These are phyloP conservation scores for Verticillium klebahnii DNA, from an alignment of 2,329 filamentous ascomycete genomes.

Conservation along the genomic window DNA sequence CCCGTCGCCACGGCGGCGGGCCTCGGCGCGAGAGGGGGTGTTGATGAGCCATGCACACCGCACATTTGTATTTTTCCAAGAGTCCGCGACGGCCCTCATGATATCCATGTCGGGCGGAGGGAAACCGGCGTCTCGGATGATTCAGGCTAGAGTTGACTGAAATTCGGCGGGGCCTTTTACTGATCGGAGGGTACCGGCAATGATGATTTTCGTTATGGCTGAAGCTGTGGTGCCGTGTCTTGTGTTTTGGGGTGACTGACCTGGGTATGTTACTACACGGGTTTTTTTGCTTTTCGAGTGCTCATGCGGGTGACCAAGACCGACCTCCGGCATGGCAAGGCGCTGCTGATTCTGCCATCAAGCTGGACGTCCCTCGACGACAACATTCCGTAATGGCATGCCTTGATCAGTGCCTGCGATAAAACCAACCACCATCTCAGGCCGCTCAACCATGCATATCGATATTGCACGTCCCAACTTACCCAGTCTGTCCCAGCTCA, in stretches of 20 bases:
- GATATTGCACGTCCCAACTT: too few species aligned
- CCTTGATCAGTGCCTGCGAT: too few species aligned
- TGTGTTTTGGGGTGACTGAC: neutral
- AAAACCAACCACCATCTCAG: too few species aligned
- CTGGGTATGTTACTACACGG: too few species aligned
- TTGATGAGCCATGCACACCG: neutral
- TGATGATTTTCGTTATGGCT: neutral
- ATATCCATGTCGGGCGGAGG: neutral
- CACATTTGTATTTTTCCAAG: neutral
- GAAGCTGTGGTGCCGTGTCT: neutral
- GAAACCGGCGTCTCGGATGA: neutral
- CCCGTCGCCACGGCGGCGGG: neutral
- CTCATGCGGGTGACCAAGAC: too few species aligned
- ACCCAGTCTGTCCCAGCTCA: too few species aligned
- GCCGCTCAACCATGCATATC: too few species aligned
- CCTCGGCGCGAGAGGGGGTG: neutral
- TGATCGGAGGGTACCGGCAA: neutral
- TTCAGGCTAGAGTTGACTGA: neutral
- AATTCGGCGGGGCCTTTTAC: neutral
- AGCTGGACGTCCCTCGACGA: too few species aligned
- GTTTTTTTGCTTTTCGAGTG: too few species aligned
- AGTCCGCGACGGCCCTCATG: neutral
- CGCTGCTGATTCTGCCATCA: too few species aligned
- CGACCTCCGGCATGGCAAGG: too few species aligned
- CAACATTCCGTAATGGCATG: too few species aligned